A percentile compares a stretch with the other conserved stretches of the same genome.
These are phyloP conservation scores for Epipyxis sp. DNA, from an alignment of 108 stramenopile genomes.

Conservation along the genomic window DNA sequence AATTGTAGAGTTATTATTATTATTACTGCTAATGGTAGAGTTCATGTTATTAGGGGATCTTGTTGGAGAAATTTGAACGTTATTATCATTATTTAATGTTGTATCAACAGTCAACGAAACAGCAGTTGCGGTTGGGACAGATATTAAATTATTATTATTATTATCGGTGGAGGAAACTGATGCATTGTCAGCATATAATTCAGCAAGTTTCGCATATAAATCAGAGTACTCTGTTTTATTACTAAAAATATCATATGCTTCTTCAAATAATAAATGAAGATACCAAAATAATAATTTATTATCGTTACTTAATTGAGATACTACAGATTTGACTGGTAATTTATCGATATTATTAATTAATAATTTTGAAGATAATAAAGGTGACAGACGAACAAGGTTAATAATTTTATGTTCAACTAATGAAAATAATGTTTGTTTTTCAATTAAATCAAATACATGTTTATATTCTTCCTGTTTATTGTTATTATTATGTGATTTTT, in stretches of 20 bases:
- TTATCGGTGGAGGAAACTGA: neutral
- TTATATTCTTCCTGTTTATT: neutral
- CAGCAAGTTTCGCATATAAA: neutral
- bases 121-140: neutral
- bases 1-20: no score
- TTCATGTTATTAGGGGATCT: no score
- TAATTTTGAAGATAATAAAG: neutral
- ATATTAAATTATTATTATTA: neutral
- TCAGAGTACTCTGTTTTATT: neutral
- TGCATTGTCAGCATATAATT: neutral
- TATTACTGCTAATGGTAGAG: no score
- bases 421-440: constrained; percentile 12
- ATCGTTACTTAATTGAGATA: neutral
- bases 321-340: neutral
- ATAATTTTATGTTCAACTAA: neutral
- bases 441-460: constrained; percentile 26
- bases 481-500: neutral
- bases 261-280: neutral
- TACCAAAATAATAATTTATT: constrained; percentile 7
- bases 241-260: neutral
- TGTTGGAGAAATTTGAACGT: neutral
- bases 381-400: constrained; percentile 14
- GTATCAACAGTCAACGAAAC: neutral
- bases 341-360: constrained; percentile 17
- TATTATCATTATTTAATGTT: neutral